phyloP scores from a whole-genome alignment of 768 basidiomycete species.

The Lentinula boryana region DNA sequence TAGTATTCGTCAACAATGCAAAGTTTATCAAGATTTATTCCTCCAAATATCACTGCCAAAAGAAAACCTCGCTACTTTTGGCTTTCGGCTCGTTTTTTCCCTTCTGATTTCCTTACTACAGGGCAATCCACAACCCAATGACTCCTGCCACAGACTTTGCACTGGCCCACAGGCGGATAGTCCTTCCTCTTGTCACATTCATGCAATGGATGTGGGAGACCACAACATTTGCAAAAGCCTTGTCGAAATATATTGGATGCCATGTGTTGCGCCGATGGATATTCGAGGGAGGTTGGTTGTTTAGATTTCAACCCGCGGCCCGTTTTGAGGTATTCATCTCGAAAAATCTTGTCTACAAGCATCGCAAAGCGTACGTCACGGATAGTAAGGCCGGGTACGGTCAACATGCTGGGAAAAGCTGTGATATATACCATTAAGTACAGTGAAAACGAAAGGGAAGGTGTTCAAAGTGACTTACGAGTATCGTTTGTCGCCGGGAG shows the following conservation, averaged over 20 bases:
- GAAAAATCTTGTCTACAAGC: background rate
- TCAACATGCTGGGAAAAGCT: background rate
- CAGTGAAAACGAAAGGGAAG: background rate
- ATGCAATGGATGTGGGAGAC: background rate
- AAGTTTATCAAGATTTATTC: too few species aligned
- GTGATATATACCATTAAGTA: background rate
- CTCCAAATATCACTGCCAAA: too few species aligned
- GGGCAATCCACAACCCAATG: slow-evolving; percentile 1
- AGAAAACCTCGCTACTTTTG: background rate
- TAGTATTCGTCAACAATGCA: too few species aligned
- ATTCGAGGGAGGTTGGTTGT: background rate
- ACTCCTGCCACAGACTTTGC: background rate
- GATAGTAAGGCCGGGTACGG: background rate
- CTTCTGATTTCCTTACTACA: background rate
- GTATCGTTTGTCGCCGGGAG: background rate
- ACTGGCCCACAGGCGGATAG: background rate
- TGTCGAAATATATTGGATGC: background rate
- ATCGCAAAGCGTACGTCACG: slow-evolving; percentile 2
- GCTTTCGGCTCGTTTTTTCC: background rate
- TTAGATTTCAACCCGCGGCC: background rate
- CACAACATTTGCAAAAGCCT: slow-evolving; percentile 1
- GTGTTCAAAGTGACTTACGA: background rate
- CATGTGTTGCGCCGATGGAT: background rate
- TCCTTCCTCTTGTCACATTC: background rate
- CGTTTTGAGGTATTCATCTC: background rate